Evolutionary conservation across 1,284 basidiomycete species (phyloP), one percentile per base, ranked within the genome.

Genomic region (Ceratobasidium sp.): DNA sequence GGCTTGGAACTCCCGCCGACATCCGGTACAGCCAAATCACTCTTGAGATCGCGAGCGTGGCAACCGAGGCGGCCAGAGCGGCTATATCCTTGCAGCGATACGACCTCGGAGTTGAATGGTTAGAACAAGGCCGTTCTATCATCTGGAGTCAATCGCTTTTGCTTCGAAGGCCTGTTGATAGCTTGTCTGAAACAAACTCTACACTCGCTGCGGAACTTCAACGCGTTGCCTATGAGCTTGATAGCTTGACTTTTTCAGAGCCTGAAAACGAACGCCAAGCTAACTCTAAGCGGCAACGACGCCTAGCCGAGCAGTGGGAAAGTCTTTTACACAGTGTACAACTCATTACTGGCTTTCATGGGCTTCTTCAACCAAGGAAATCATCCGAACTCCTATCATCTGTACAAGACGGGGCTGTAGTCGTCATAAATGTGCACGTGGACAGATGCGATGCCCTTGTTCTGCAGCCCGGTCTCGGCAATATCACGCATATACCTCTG

Each of bases 261-360:
- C 20, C 63, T 20, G 63, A 15, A 39, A 13, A 39, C 26, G 12
- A 40, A 10, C 33, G 20, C 5, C 53, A n/a, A 55, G 6, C 26
- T 28, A 12, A 12, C 63, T 64, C 63, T 12, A 1, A 42, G 5
- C 9, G 33, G 63, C 63, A 64, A 44, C 33, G 42, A 9, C 63
- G 63, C 9, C 39, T 44, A 39, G 63, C 63, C 18, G 18, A 40
- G 40, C 40, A 44, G 39, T 64, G 63, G 63, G 63, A 64, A 7
- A 40, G 13, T 15, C 40, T 44, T 6, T 20, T 64, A 20, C 20
- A 3, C 9, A 33, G 33, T 23, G 63, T 20, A 5, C 33, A 40
- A 15, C 7, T n/a, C 7, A 18, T 44, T 20, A 39, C 63, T 23
- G 63, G 63, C 13, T 44, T 64, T 18, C 6, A 20, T 3, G 18